Evolutionary conservation across 2,329 filamentous ascomycete species (phyloP), one percentile per base, ranked within the genome.

Genomic region (Hymenoscyphus fraxineus): DNA sequence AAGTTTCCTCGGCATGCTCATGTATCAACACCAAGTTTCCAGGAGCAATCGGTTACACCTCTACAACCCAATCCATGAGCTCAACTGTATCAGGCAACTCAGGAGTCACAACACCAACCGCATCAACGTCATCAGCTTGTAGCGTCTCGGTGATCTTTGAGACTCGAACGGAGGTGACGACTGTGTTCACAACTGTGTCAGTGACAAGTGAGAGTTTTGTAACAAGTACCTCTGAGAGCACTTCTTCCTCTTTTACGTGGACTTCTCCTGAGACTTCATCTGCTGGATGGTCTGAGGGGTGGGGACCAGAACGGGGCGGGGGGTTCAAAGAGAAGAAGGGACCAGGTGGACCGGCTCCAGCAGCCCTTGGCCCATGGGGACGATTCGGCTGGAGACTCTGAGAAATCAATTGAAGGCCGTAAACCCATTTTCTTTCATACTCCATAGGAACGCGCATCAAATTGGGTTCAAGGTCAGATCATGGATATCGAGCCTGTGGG

Each of bases 1-100:
- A n/a, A 19, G 39, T 60, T 5, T 64, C 58, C 22, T 64, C 62
- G 2, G 62, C 62, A 7, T 64, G 62, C 35, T 60, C 44, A 1
- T 64, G 62, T 15, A 64, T 64, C 44, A 58, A 59, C 44, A 59
- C 56, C 3, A 55, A 58, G 0, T 9, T 44, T 12, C 47, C 47
- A 31, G 51, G 60, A 3, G 44, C 60, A 19, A 32, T 60, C 4
- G 59, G 59, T 15, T 60, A 60, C 6, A 65, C 58, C 4, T 63
- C 57, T 10, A 39, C 39, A 13, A 60, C 22, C 27, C 44, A 47
- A 6, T 58, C 62, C 41, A 62, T 54, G 3, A 19, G n/a, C 22
- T 54, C 47, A 27, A 54, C 47, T 1, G 10, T 13, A 27, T 10
- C 22, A 7, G 47, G 19, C 13, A 54, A 54, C 47, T 27, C 47